phyloP scores from a whole-genome alignment of 176 grass and related monocot genomes.

The Carex parvula region DNA sequence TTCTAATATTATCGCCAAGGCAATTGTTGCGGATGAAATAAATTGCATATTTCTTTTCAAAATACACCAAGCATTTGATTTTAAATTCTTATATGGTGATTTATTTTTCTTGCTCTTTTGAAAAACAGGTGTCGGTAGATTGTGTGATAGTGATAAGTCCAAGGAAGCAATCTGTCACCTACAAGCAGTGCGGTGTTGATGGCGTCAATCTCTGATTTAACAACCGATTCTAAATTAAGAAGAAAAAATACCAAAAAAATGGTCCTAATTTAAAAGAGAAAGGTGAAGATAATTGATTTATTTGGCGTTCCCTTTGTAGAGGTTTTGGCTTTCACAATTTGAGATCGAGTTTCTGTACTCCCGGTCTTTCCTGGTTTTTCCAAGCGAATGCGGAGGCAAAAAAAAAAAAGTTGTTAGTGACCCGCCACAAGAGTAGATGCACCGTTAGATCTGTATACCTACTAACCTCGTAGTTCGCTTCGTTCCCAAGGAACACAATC shows the following conservation, averaged over 20 bases:
- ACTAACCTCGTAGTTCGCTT: neutral
- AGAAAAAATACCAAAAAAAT: conserved; percentile 5
- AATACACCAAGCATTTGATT: conserved; percentile 10
- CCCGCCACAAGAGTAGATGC: neutral
- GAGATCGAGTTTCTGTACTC: no score
- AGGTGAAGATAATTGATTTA: neutral
- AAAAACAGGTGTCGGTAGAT: conserved; percentile 80
- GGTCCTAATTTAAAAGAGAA: neutral
- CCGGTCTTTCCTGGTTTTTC: no score
- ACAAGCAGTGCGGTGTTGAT: conserved; percentile 97
- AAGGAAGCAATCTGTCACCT: conserved; percentile 78
- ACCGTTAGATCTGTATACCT: neutral
- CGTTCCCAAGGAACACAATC: conserved; percentile 5
- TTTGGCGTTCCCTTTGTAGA: neutral
- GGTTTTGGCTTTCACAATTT: neutral
- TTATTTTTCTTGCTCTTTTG: neutral
- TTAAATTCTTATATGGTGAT: neutral
- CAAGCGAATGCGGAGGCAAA: neutral
- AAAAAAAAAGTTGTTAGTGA: neutral
- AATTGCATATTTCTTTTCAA: neutral
- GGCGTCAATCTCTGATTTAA: conserved; percentile 67
- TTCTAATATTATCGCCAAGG: conserved; percentile 7
- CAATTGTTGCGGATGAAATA: neutral
- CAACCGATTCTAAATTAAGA: neutral
- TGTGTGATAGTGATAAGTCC: conserved; percentile 94